A percentile compares a stretch with the other conserved stretches of the same genome.
Conservation (phyloP, 345 rosid genomes). For the Citrus australasica region DNA sequence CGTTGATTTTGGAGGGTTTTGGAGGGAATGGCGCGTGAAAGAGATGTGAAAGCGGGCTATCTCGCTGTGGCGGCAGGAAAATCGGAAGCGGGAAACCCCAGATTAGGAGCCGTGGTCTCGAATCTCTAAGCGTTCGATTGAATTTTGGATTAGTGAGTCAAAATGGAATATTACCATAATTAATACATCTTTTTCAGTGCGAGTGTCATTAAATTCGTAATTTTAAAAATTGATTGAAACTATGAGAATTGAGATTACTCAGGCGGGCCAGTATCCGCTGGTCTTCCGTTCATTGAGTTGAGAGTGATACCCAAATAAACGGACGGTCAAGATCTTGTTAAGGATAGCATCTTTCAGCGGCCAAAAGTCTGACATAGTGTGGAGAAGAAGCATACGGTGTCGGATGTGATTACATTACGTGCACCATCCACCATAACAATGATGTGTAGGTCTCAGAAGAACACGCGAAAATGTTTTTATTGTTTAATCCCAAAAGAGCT, state of each 20-base stretch:
- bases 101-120: conserved; percentile 1
- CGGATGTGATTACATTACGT: conserved; percentile 21
- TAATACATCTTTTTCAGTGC: conserved; percentile 14
- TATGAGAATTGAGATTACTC: too few relatives aligned
- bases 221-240: not conserved
- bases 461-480: not conserved
- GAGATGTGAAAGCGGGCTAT: not conserved
- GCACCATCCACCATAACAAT: not conserved
- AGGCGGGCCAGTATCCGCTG: not conserved
- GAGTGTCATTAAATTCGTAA: not conserved
- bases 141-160: not conserved
- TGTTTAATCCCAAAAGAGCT: too few relatives aligned
- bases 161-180: not conserved
- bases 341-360: conserved; percentile 17
- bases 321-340: conserved; percentile 19
- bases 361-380: conserved; percentile 42
- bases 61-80: not conserved
- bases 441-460: not conserved
- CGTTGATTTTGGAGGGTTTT: conserved; percentile 1
- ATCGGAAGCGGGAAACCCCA: conserved; percentile 8
- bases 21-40: conserved; percentile 7
- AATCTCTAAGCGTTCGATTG: not conserved
- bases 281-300: not conserved
- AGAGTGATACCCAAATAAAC: not conserved
- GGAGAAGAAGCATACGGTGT: conserved; percentile 34